Conservation (phyloP, 345 rosid genomes). For the Mangifera indica region DNA sequence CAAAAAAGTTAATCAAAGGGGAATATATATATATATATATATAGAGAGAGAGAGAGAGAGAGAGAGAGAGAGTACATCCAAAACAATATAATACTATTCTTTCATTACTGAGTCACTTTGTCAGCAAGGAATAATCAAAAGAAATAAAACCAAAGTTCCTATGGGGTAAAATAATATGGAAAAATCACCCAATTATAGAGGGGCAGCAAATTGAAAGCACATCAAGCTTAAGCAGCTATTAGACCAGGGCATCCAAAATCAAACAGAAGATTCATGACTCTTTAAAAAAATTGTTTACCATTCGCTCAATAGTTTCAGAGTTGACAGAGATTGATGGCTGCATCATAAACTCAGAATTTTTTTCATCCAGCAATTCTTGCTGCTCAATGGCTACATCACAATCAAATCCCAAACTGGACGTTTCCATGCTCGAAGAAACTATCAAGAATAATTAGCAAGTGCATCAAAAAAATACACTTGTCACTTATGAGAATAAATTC, state of each 20-base stretch:
- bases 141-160: neutral
- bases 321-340: conserved; percentile 25
- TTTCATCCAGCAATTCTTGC: conserved; percentile 23
- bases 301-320: conserved; percentile 25
- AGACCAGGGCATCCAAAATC: neutral
- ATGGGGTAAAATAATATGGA: neutral
- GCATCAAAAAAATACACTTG: conserved; percentile 10
- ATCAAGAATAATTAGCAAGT: conserved; percentile 13
- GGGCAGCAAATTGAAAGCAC: neutral
- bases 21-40: too few relatives aligned
- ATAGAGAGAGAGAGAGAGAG: too few relatives aligned
- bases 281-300: conserved; percentile 27
- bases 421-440: conserved; percentile 28
- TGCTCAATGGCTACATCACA: conserved; percentile 21
- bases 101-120: neutral
- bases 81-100: neutral
- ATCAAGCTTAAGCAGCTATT: neutral
- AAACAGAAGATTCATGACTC: conserved; percentile 1
- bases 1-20: neutral
- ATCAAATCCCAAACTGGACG: conserved; percentile 9
- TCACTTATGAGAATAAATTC: neutral
- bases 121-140: neutral
- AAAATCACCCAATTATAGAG: neutral
- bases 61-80: too few relatives aligned
- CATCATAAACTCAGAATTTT: conserved; percentile 27